Conservation (phyloP, 225 moss, liverwort and hornwort genomes). For the Anthoceros angustus region DNA sequence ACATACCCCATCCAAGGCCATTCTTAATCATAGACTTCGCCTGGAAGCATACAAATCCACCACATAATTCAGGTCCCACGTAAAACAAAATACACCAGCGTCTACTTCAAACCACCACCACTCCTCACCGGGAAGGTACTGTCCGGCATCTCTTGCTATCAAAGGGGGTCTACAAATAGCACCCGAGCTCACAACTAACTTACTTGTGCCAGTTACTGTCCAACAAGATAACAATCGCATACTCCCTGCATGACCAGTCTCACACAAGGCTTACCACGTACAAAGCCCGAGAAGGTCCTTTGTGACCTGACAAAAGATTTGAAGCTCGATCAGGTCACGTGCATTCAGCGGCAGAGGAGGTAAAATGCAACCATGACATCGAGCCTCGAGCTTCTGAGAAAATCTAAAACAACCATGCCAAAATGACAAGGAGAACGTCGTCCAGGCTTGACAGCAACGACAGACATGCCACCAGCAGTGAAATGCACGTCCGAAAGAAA, state of each 20-base stretch:
- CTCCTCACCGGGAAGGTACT: no score
- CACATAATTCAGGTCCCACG: background rate
- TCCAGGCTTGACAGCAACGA: background rate
- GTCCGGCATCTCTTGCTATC: no score
- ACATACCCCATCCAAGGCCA: slow-evolving; percentile 98
- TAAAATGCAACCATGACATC: background rate
- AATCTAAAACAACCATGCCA: no score
- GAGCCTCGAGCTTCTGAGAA: background rate
- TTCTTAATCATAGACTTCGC: slow-evolving; percentile 91
- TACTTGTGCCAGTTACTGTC: slow-evolving; percentile 26
- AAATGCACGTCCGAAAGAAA: background rate
- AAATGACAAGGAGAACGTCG: no score
- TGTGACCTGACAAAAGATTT: slow-evolving; percentile 52
- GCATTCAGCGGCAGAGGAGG: background rate
- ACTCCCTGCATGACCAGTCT: slow-evolving; percentile 9
- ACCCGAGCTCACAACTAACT: slow-evolving; percentile 43
- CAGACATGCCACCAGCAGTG: background rate
- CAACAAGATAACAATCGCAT: slow-evolving; percentile 12
- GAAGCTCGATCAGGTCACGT: background rate
- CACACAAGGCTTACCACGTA: slow-evolving; percentile 74
- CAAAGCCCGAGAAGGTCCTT: slow-evolving; percentile 59
- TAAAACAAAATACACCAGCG: slow-evolving; percentile 12
- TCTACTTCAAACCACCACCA: slow-evolving; percentile 56
- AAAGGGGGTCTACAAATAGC: slow-evolving; percentile 7
- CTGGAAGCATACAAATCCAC: slow-evolving; percentile 58